These are phyloP conservation scores for Hypholoma sublateritium DNA, from an alignment of 768 basidiomycete genomes.

Conservation along the genomic window DNA sequence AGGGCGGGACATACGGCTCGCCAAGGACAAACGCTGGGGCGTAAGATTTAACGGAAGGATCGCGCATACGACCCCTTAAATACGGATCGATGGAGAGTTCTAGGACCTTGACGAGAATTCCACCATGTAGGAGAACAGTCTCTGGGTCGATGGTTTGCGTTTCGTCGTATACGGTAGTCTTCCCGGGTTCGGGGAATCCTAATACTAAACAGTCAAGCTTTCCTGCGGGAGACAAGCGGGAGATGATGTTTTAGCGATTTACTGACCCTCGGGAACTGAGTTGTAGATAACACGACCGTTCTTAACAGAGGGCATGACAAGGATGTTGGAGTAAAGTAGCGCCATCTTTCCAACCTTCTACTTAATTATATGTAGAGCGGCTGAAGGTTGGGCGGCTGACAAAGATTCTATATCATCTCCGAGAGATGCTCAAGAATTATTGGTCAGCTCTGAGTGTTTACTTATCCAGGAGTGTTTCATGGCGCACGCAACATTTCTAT, in stretches of 20 bases:
- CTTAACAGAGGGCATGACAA: not conserved
- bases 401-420: no score
- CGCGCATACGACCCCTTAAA: slow-evolving; percentile 39
- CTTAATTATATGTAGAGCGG: no score
- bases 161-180: slow-evolving; percentile 45
- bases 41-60: slow-evolving; percentile 25
- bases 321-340: no score
- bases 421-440: no score
- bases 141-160: slow-evolving; percentile 50
- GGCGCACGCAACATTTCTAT: no score
- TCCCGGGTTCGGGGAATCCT: slow-evolving; percentile 44
- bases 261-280: slow-evolving; percentile 30
- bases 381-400: no score
- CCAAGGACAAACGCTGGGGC: slow-evolving; percentile 29
- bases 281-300: not conserved
- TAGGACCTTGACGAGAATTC: slow-evolving; percentile 50
- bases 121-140: slow-evolving; percentile 41
- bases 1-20: slow-evolving; percentile 29
- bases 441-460: no score
- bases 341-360: no score
- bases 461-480: no score
- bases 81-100: slow-evolving; percentile 45
- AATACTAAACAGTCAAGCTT: not conserved
- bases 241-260: not conserved
- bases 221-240: not conserved